Evolutionary conservation across 768 basidiomycete genomes (phyloP).

Genomic region (Dacryopinax spathularia): DNA sequence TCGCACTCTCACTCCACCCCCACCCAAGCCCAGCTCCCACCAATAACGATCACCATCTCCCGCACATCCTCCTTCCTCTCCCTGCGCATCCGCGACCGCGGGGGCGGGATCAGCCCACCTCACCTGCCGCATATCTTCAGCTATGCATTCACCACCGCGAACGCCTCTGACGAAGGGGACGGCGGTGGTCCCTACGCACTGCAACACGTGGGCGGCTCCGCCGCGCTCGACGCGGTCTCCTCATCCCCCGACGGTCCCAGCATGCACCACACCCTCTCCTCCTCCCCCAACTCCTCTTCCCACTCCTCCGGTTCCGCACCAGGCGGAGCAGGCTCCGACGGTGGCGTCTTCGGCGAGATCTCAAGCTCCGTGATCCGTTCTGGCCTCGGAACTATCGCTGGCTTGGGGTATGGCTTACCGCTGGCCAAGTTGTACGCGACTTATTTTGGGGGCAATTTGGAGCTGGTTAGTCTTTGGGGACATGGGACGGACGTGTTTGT

Average conservation of each 20-base stretch:
- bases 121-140: conserved; percentile 74
- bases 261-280: too few species aligned
- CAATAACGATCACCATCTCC: conserved; percentile 14
- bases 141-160: conserved; percentile 83
- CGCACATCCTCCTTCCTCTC: conserved; percentile 41
- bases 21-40: conserved; percentile 35
- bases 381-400: conserved; percentile 80
- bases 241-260: conserved; percentile 23
- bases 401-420: conserved; percentile 58
- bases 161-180: conserved; percentile 26
- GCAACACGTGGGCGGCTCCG: conserved; percentile 59
- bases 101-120: conserved; percentile 63
- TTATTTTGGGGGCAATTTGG: conserved; percentile 78
- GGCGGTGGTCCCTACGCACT: conserved; percentile 62
- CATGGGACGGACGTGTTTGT: conserved; percentile 41
- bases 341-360: conserved; percentile 60
- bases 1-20: conserved; percentile 62
- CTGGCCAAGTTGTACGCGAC: conserved; percentile 24
- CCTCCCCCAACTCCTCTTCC: not conserved
- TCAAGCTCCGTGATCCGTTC: conserved; percentile 62
- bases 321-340: conserved; percentile 21
- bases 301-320: not conserved
- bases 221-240: conserved; percentile 35
- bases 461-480: conserved; percentile 66
- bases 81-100: conserved; percentile 69